Conservation (phyloP, 345 rosid genomes). For the Lepidium africanum region DNA sequence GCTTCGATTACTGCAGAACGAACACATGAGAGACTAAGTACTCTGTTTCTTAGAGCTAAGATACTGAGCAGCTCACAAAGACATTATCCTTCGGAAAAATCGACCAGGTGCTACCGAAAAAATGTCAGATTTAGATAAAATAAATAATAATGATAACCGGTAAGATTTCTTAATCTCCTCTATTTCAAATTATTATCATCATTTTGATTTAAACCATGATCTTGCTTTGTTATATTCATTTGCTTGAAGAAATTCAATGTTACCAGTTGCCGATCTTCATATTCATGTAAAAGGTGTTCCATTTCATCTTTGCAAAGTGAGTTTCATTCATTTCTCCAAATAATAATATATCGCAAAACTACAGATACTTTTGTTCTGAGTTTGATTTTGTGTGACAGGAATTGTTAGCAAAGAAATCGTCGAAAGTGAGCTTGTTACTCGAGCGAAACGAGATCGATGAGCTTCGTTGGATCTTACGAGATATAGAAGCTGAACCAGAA, state of each 20-base stretch:
- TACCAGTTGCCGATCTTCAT: slow-evolving; percentile 29
- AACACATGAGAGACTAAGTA: background rate
- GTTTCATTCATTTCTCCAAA: slow-evolving; percentile 5
- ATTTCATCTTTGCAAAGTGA: slow-evolving; percentile 41
- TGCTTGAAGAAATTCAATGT: slow-evolving; percentile 33
- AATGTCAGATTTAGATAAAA: slow-evolving; percentile 14
- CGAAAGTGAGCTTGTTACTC: slow-evolving; percentile 46
- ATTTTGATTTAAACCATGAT: background rate
- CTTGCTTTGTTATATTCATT: background rate
- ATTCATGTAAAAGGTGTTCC: slow-evolving; percentile 33
- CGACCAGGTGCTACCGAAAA: background rate
- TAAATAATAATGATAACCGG: background rate
- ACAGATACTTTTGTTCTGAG: background rate
- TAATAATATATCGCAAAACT: background rate
- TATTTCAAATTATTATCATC: background rate
- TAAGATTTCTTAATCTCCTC: slow-evolving; percentile 4
- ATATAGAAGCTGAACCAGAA: slow-evolving; percentile 47
- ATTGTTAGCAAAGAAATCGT: slow-evolving; percentile 54
- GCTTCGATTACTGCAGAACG: background rate
- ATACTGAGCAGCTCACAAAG: background rate
- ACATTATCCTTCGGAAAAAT: background rate
- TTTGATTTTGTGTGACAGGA: slow-evolving; percentile 30
- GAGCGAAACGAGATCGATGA: slow-evolving; percentile 26
- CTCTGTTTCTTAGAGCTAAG: background rate
- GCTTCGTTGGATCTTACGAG: slow-evolving; percentile 31